Base-by-base conservation (phyloP, 2,329 filamentous ascomycete genomes). In the Zymoseptoria passerinii region DNA sequence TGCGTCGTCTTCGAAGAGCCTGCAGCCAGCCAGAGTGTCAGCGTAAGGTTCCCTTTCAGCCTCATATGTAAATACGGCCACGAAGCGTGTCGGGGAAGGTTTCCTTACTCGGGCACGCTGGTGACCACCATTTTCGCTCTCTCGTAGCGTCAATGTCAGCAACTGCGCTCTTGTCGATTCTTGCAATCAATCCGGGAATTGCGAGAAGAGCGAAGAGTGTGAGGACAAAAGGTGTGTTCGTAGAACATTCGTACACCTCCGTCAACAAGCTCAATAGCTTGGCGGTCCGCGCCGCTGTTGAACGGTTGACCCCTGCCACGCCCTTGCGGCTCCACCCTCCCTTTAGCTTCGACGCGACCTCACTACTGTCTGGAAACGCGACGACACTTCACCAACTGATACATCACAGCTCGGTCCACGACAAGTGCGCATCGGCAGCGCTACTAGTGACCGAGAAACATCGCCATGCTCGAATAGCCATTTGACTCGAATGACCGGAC, bases 1-100 rank as follows among this genome's bases (percentile, higher is more conserved):
- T 62, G 95, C 82, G 64, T 94, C 84, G 76, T 96, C 91, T 78
- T 99, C 94, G 68, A 92, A 92, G 70, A 99, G 87, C 76, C 94
- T 97, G 61, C 72, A 73, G 64, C 74, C 71, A n/a, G 16, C 74
- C 71, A n/a, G 18, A 28, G n/a, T 52, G 50, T 52, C 50, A 44
- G 35, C 35, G 35, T 44, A n/a, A n/a, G 35, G 7, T 16, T n/a
- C 49, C 27, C 27, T 10, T 23, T 51, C 49, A 51, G 49, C 49
- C 40, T 19, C 27, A 16, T 57, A 18, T 20, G n/a, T 10, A 35
- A 44, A 16, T 44, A 44, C 35, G 35, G 35, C 35, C 35, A 44
- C 35, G 35, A 44, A 44, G 35, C 35, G 4, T 44, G 35, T 16
- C 35, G 13, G 35, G 35, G 35, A 44, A 5, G 48, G 4, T 48